Percentiles rank a stretch among this genome's conserved stretches.
These are phyloP conservation scores for Phytophthora citrophthora DNA, from an alignment of 352 stramenopile species.

Conservation along the genomic window DNA sequence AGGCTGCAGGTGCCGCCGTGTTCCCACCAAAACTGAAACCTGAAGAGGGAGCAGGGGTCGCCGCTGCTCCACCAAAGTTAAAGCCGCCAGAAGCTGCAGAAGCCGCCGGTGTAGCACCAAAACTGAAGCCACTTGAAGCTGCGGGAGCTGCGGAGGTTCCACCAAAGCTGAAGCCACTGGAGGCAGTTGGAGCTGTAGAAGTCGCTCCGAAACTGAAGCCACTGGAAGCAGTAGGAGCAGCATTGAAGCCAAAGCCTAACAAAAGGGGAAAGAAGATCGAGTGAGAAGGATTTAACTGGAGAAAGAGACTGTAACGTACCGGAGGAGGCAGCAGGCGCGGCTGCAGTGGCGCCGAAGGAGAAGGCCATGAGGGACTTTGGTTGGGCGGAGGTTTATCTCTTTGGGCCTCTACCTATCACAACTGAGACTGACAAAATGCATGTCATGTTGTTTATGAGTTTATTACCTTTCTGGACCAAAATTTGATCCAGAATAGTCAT, in stretches of 20 bases:
- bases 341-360: constrained; percentile 41
- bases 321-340: constrained; percentile 32
- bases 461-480: too few species aligned
- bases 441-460: too few species aligned
- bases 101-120: constrained; percentile 4
- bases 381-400: background rate
- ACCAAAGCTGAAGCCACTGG: constrained; percentile 27
- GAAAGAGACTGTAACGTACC: constrained; percentile 4
- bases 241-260: constrained; percentile 3
- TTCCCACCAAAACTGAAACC: constrained; percentile 34
- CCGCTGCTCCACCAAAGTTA: constrained; percentile 32
- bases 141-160: background rate
- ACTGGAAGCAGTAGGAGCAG: constrained; percentile 2
- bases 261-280: background rate
- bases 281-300: background rate
- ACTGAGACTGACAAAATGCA: too few species aligned
- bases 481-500: too few species aligned
- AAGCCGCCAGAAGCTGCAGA: constrained; percentile 33
- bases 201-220: constrained; percentile 37
- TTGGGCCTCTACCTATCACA: too few species aligned
- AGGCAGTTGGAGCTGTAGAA: constrained; percentile 11
- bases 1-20: constrained; percentile 17
- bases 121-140: constrained; percentile 24
- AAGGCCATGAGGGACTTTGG: constrained; percentile 35
- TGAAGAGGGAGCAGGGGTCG: constrained; percentile 16